These are phyloP conservation scores for Xylaria flabelliformis DNA, from an alignment of 495 filamentous ascomycete genomes.

Conservation along the genomic window DNA sequence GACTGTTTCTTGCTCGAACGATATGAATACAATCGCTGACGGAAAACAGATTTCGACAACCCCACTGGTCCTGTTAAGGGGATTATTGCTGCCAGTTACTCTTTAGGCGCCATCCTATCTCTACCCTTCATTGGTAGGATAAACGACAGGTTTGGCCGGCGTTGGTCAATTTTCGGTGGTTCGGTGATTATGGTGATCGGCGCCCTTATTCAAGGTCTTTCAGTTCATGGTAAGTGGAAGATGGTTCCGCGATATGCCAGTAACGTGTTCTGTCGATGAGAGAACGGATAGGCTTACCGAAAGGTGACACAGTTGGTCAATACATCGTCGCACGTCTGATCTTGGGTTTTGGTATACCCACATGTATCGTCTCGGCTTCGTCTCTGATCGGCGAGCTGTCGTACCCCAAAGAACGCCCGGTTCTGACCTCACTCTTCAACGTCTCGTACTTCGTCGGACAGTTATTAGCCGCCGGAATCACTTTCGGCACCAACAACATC, in stretches of 20 bases:
- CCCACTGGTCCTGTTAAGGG: conserved; percentile 51
- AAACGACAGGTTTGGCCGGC: conserved; percentile 65
- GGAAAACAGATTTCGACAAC: conserved; percentile 42
- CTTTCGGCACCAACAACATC: conserved; percentile 65
- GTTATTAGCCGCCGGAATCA: conserved; percentile 66
- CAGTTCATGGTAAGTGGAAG: conserved; percentile 44
- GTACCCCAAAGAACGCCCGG: conserved; percentile 68
- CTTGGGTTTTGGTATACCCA: conserved; percentile 68
- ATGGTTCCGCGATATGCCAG: not conserved
- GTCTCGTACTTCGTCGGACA: conserved; percentile 68
- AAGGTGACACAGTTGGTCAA: conserved; percentile 52
- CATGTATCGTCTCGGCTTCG: conserved; percentile 67
- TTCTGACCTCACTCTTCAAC: conserved; percentile 73
- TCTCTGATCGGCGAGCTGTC: conserved; percentile 68
- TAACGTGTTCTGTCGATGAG: not conserved
- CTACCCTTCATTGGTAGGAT: conserved; percentile 63
- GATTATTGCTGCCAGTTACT: conserved; percentile 56
- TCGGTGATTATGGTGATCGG: conserved; percentile 64
- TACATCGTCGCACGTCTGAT: conserved; percentile 69
- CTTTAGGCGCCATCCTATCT: conserved; percentile 62
- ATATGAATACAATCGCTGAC: not conserved
- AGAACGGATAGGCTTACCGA: not conserved
- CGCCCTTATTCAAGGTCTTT: conserved; percentile 57
- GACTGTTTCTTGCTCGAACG: not conserved
- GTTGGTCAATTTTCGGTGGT: conserved; percentile 64